These are phyloP conservation scores for Pythium volutum DNA, from an alignment of 352 stramenopile species.

Conservation along the genomic window DNA sequence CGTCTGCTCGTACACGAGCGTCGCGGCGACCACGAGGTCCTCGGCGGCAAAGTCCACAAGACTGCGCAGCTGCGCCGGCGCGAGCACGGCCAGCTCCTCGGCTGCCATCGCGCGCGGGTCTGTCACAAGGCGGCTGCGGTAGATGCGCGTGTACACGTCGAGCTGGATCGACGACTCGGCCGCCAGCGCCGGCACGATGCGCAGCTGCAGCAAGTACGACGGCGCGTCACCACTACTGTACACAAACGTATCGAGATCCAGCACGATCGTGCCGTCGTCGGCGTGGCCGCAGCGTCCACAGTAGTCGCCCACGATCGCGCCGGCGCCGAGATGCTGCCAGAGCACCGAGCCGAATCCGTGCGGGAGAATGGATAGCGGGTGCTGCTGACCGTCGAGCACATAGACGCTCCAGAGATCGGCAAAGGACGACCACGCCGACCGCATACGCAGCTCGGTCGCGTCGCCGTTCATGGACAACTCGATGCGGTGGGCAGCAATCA, in stretches of 20 bases:
- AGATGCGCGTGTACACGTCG: slow-evolving; percentile 18
- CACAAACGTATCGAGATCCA: slow-evolving; percentile 26
- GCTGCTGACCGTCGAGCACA: slow-evolving; percentile 19
- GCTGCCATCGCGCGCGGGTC: neutral
- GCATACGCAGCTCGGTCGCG: slow-evolving; percentile 11
- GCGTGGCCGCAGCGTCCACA: slow-evolving; percentile 15
- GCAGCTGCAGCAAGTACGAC: slow-evolving; percentile 26
- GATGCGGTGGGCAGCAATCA: slow-evolving; percentile 10
- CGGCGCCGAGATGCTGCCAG: slow-evolving; percentile 13
- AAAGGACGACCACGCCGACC: slow-evolving; percentile 23
- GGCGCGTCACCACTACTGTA: slow-evolving; percentile 18
- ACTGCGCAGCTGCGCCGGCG: slow-evolving; percentile 13
- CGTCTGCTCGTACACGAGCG: slow-evolving; percentile 16
- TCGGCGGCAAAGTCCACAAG: slow-evolving; percentile 20
- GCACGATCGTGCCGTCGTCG: slow-evolving; percentile 21
- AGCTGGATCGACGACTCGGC: slow-evolving; percentile 2
- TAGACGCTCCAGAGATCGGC: slow-evolving; percentile 23
- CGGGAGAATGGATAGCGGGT: slow-evolving; percentile 11
- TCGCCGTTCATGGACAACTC: slow-evolving; percentile 21
- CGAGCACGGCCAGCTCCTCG: slow-evolving; percentile 12
- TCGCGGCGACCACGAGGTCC: slow-evolving; percentile 19
- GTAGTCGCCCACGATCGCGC: slow-evolving; percentile 22
- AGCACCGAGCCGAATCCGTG: slow-evolving; percentile 17
- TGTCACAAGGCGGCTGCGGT: slow-evolving; percentile 15
- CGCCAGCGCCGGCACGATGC: slow-evolving; percentile 5